Evolutionary conservation across 495 filamentous ascomycete genomes (phyloP).

Genomic region (Cryomyces antarcticus): DNA sequence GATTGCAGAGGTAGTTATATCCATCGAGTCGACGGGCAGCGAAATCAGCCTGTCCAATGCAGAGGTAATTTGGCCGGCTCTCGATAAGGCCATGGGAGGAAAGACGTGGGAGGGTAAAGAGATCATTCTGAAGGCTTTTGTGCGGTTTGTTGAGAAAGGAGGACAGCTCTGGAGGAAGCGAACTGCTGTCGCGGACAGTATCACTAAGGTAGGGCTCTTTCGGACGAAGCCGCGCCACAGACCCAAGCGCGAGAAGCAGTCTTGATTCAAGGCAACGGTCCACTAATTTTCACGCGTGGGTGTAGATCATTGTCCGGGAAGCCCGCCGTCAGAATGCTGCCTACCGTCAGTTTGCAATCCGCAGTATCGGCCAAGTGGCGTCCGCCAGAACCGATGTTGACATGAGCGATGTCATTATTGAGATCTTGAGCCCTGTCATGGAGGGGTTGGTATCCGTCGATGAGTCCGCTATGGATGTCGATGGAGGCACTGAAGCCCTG

Average conservation of each 20-base stretch:
- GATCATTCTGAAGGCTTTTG: constrained; percentile 65
- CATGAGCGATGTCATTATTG: constrained; percentile 26
- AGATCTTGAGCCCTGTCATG: not conserved
- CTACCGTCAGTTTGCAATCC: constrained; percentile 59
- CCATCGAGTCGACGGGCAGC: constrained; percentile 4
- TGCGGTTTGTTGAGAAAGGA: constrained; percentile 46
- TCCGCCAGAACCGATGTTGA: constrained; percentile 41
- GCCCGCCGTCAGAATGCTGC: constrained; percentile 69
- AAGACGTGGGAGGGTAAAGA: constrained; percentile 95
- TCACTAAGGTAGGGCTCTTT: constrained; percentile 28
- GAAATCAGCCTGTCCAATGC: constrained; percentile 36
- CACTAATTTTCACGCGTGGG: not conserved
- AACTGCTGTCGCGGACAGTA: constrained; percentile 23
- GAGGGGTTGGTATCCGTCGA: constrained; percentile 29
- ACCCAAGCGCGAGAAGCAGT: not conserved
- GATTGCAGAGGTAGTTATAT: constrained; percentile 44
- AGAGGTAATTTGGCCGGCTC: constrained; percentile 52
- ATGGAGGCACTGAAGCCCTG: constrained; percentile 13
- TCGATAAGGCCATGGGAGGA: constrained; percentile 59
- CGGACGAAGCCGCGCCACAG: not conserved
- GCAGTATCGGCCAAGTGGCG: constrained; percentile 49
- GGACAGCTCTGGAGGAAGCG: constrained; percentile 36
- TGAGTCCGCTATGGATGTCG: constrained; percentile 43
- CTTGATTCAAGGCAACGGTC: too few relatives aligned
- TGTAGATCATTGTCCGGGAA: constrained; percentile 53